Conservation (phyloP, 2,329 filamentous ascomycete species). For the Leptoxyphium fumago region DNA sequence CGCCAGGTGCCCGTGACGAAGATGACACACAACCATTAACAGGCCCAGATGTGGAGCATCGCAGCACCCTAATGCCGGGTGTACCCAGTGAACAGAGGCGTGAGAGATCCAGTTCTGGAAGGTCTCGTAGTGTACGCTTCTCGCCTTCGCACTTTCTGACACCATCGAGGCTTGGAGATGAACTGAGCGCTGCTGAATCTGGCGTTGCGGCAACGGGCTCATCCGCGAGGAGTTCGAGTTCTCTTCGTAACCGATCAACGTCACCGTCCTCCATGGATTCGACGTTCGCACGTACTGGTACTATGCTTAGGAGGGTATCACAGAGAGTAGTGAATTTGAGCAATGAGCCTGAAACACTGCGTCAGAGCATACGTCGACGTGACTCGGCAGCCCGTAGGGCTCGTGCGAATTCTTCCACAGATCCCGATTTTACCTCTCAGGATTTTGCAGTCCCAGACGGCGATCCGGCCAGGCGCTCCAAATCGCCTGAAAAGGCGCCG, state of each 20-base stretch:
- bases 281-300: constrained; percentile 34
- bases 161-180: constrained; percentile 43
- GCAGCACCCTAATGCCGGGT: constrained; percentile 9
- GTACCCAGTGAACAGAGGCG: constrained; percentile 29
- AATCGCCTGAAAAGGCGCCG: constrained; percentile 17
- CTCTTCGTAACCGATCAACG: constrained; percentile 32
- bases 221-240: constrained; percentile 41
- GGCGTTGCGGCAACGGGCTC: constrained; percentile 37
- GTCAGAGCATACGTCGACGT: constrained; percentile 52
- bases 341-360: constrained; percentile 73
- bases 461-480: constrained; percentile 11
- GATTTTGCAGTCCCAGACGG: constrained; percentile 7
- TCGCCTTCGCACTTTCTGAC: constrained; percentile 26
- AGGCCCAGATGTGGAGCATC: constrained; percentile 6
- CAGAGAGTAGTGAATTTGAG: constrained; percentile 96
- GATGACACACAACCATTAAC: constrained; percentile 48
- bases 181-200: constrained; percentile 45
- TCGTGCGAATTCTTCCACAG: not conserved
- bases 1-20: constrained; percentile 27
- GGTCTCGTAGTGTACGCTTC: constrained; percentile 34
- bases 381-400: constrained; percentile 31
- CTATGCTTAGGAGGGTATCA: constrained; percentile 58
- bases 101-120: constrained; percentile 26
- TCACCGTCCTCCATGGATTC: constrained; percentile 31
- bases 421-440: not conserved